Evolutionary conservation across 352 stramenopile species (phyloP).

Genomic region (Phytophthora agathidicida): DNA sequence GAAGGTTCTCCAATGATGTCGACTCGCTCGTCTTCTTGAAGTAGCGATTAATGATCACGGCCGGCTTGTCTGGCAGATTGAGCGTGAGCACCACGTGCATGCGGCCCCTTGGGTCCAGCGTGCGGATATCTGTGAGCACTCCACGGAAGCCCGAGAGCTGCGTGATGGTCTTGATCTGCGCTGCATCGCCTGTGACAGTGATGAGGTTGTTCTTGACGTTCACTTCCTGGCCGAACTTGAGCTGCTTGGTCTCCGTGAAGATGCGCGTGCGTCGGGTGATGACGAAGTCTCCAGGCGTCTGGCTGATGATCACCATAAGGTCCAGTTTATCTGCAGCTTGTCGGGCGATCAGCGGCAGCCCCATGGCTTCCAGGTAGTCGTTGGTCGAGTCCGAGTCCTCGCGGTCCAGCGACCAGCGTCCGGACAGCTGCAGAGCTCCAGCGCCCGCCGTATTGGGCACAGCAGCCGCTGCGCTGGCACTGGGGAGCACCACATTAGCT

Average conservation of each 20-base stretch:
- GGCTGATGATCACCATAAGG: slow-evolving; percentile 90
- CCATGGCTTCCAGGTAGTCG: slow-evolving; percentile 90
- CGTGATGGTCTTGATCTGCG: slow-evolving; percentile 78
- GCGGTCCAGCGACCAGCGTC: slow-evolving; percentile 84
- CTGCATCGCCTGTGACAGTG: slow-evolving; percentile 77
- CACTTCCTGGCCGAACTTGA: slow-evolving; percentile 88
- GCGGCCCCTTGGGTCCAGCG: slow-evolving; percentile 73
- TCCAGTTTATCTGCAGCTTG: slow-evolving; percentile 89
- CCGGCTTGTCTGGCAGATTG: slow-evolving; percentile 70
- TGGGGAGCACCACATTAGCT: slow-evolving; percentile 32
- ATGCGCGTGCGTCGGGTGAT: slow-evolving; percentile 90
- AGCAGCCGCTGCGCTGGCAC: slow-evolving; percentile 27
- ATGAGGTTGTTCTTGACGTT: slow-evolving; percentile 91
- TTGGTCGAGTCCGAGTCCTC: slow-evolving; percentile 91
- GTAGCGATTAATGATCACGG: slow-evolving; percentile 82
- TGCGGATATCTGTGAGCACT: slow-evolving; percentile 75
- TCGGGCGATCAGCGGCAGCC: slow-evolving; percentile 83
- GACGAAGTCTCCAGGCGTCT: slow-evolving; percentile 82
- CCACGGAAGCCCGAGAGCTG: slow-evolving; percentile 83
- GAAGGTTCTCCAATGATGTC: slow-evolving; percentile 88
- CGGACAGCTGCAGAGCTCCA: slow-evolving; percentile 81
- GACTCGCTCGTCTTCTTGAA: slow-evolving; percentile 91
- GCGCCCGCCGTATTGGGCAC: slow-evolving; percentile 78
- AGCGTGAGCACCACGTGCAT: slow-evolving; percentile 88
- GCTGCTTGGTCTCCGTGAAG: slow-evolving; percentile 90